phyloP scores from a whole-genome alignment of 108 stramenopile genomes.

The Pelagomonas calceolata region DNA sequence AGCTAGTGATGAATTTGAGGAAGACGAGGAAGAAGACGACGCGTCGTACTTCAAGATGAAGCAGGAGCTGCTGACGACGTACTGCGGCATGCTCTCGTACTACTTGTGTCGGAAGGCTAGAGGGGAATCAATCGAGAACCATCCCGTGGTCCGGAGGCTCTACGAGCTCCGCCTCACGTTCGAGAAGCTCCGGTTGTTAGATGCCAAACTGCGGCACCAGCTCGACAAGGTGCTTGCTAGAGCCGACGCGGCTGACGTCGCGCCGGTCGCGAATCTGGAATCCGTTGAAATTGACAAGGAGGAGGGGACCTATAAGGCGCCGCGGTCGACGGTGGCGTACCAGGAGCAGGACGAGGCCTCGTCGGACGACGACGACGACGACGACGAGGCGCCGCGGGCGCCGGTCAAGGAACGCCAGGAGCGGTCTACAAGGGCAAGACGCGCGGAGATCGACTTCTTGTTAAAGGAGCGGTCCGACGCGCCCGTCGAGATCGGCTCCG shows the following conservation, averaged over 20 bases:
- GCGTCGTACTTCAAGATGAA: not conserved
- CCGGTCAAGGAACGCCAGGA: not conserved
- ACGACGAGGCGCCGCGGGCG: not conserved
- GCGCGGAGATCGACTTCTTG: not conserved
- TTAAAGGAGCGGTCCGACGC: not conserved
- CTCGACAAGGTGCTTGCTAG: not conserved
- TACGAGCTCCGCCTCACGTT: not conserved
- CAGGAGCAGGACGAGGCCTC: not conserved
- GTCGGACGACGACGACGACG: not conserved
- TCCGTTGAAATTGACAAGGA: not conserved
- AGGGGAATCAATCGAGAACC: not conserved
- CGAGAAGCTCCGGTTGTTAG: not conserved
- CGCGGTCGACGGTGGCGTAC: not conserved
- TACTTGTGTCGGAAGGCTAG: not conserved
- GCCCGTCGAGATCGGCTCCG: not conserved
- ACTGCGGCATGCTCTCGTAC: not conserved
- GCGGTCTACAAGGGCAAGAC: not conserved
- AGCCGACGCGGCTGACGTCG: not conserved
- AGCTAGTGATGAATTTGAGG: no score
- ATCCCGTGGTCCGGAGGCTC: not conserved
- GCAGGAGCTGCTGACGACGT: not conserved
- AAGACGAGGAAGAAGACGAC: not conserved
- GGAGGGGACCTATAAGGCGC: not conserved
- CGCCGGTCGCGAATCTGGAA: not conserved
- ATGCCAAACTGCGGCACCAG: not conserved